phyloP scores from a whole-genome alignment of 345 rosid genomes.

The Arabis hirsuta region DNA sequence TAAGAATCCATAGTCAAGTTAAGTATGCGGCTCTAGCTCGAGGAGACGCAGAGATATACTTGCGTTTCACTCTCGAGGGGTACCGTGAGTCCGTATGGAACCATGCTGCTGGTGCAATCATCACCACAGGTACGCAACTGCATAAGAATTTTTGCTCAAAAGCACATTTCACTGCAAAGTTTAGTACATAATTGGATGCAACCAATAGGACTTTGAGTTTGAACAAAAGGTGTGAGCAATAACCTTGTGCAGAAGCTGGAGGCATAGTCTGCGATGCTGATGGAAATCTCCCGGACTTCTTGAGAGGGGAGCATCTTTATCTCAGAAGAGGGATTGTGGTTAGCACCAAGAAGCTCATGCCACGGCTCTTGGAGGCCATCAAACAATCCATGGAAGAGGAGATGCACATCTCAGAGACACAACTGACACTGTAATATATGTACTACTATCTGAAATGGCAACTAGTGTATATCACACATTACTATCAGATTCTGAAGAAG shows the following conservation, averaged over 20 bases:
- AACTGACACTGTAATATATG: conserved; percentile 10
- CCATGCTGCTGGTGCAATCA: conserved; percentile 90
- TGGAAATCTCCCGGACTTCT: conserved; percentile 74
- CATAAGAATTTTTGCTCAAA: not conserved
- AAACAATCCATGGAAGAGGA: conserved; percentile 61
- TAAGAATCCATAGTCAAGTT: conserved; percentile 86
- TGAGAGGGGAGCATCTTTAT: conserved; percentile 64
- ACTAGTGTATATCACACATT: conserved; percentile 4
- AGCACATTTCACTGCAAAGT: not conserved
- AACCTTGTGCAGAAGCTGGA: conserved; percentile 71
- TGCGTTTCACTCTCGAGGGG: conserved; percentile 78
- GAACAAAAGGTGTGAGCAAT: conserved; percentile 8
- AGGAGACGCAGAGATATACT: conserved; percentile 84
- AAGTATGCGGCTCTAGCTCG: conserved; percentile 81
- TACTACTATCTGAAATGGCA: not conserved
- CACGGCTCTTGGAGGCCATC: conserved; percentile 68
- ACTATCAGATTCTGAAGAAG: not conserved
- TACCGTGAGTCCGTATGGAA: conserved; percentile 88
- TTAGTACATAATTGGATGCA: not conserved
- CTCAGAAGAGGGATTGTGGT: conserved; percentile 64
- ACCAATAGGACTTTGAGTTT: not conserved
- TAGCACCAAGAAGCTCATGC: conserved; percentile 74
- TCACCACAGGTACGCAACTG: conserved; percentile 62
- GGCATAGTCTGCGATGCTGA: conserved; percentile 69
- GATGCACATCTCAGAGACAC: conserved; percentile 34